Evolutionary conservation across 495 filamentous ascomycete genomes (phyloP), one percentile per base, ranked within the genome.

Genomic region (Tuber borchii): DNA sequence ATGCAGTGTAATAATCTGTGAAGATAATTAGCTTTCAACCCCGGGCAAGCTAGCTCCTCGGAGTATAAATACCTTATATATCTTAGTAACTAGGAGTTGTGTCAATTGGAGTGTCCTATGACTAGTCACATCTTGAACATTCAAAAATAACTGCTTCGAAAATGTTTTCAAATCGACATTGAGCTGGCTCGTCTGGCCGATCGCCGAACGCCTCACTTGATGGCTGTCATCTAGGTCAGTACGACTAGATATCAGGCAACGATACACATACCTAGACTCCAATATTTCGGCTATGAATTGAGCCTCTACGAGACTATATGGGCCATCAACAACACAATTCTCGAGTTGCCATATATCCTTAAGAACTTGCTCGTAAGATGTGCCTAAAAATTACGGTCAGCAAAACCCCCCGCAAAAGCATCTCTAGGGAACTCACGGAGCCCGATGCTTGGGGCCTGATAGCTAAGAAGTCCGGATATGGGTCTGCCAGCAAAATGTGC

Each of bases 121-220:
- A 17, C 74, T 71, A 0, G 79, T 80, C n/a, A 86, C 69, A n/a
- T 73, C 71, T 1, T 74, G 48, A 40, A 77, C 83, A 68, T 82
- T 75, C 10, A 79, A 69, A 16, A 77, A 77, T 5, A 84, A 74
- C 14, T 82, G 80, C 34, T 82, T 82, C 16, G 79, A 75, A 17
- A 85, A 77, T 39, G 73, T 75, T 9, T 73, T 69, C 34, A 85
- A 77, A 70, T 85, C 84, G 17, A 70, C 65, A 37, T 75, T 76
- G 8, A 85, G 79, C 71, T 81, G 71, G 12, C 74, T 76, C 51
- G 83, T 74, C 46, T 80, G 80, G 43, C 75, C 75, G 37, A 84
- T 79, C 34, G 76, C 78, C 3, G 81, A 75, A 51, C 82, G 77
- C 26, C 74, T 81, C 7, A 74, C 77, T 61, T 74, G 45, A 43